A percentile compares a stretch with the other conserved stretches of the same genome.
Conservation (phyloP, 495 filamentous ascomycete species). For the Lophium mytilinum region DNA sequence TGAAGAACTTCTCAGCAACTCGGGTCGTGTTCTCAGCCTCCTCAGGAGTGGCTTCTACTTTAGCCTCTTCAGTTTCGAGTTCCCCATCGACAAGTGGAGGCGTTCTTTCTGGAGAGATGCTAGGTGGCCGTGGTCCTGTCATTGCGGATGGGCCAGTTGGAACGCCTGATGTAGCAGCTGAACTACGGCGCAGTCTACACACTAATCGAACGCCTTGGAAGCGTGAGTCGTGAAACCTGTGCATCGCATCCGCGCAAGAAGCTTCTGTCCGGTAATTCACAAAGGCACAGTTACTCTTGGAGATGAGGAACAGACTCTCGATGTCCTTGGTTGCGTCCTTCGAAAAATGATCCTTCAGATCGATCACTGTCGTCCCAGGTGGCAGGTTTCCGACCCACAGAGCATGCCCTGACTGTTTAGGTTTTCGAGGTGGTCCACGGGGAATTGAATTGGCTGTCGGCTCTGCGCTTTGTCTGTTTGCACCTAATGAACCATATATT, state of each 20-base stretch:
- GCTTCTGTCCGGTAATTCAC: conserved; percentile 86
- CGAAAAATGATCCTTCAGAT: conserved; percentile 85
- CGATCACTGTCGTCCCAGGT: conserved; percentile 66
- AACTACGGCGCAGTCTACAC: conserved; percentile 71
- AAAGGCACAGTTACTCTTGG: conserved; percentile 97
- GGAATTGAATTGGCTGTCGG: conserved; percentile 42
- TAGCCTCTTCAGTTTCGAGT: conserved; percentile 21
- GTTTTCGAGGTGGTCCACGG: conserved; percentile 85
- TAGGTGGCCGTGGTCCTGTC: conserved; percentile 17
- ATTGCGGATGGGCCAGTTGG: conserved; percentile 26
- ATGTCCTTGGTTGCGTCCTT: conserved; percentile 68
- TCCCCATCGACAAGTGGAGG: neutral
- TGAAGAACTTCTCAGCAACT: conserved; percentile 68
- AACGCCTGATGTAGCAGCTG: conserved; percentile 26
- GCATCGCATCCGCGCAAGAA: conserved; percentile 68
- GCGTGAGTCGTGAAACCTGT: conserved; percentile 81
- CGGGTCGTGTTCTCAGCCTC: conserved; percentile 10
- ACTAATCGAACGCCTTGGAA: conserved; percentile 87
- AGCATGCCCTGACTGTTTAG: conserved; percentile 86
- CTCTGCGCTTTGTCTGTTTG: neutral
- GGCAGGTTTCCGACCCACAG: conserved; percentile 97
- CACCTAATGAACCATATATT: neutral
- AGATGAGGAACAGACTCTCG: conserved; percentile 89
- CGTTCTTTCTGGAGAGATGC: conserved; percentile 9
- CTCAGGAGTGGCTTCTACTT: conserved; percentile 7